Evolutionary conservation across 2,329 filamentous ascomycete species (phyloP).

Genomic region (Hypoxylon sp.): DNA sequence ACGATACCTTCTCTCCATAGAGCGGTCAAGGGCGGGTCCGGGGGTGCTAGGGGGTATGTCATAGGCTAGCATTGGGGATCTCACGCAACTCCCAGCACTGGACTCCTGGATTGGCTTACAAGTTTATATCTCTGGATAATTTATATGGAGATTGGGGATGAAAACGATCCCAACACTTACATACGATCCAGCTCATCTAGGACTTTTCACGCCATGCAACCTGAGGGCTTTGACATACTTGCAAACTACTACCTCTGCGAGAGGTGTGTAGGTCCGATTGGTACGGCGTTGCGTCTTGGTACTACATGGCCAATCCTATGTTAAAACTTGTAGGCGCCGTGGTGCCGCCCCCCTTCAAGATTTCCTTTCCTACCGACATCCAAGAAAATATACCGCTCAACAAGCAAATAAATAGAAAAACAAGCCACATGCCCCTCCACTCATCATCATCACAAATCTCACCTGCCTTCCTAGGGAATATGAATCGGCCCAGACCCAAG

Average conservation of each 20-base stretch:
- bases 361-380: constrained; percentile 7
- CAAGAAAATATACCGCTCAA: constrained; percentile 12
- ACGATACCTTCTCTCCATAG: constrained; percentile 19
- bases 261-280: too few relatives aligned
- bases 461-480: constrained; percentile 25
- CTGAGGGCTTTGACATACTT: constrained; percentile 6
- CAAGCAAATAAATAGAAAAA: constrained; percentile 15
- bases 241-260: too few relatives aligned
- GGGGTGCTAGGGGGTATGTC: constrained; percentile 27
- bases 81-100: constrained; percentile 26
- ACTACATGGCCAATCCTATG: constrained; percentile 8
- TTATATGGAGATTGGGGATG: too few relatives aligned
- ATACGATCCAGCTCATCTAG: constrained; percentile 6
- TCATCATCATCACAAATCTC: not conserved
- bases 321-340: constrained; percentile 19
- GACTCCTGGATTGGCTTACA: too few relatives aligned
- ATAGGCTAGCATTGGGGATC: constrained; percentile 15
- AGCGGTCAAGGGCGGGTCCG: constrained; percentile 24
- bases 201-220: constrained; percentile 7
- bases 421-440: constrained; percentile 16
- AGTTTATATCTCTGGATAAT: constrained; percentile 19
- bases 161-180: too few relatives aligned
- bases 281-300: constrained; percentile 8
- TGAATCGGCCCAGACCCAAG: constrained; percentile 6
- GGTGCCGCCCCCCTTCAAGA: constrained; percentile 10